Evolutionary conservation across 768 basidiomycete species (phyloP).

Genomic region (Hydnomerulius pinastri): DNA sequence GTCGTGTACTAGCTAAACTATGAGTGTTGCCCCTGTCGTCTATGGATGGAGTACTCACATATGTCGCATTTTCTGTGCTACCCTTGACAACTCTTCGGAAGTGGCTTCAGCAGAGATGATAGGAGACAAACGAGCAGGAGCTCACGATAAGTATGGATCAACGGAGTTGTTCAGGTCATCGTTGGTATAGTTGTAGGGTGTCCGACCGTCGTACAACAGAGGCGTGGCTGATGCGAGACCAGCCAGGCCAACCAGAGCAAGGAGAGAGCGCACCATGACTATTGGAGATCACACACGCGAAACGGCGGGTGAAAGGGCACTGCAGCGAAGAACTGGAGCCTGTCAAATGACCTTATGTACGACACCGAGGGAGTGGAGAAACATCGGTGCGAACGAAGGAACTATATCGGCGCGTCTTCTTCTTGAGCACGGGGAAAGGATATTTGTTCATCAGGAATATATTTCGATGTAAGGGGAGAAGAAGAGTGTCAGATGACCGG

Average conservation of each 20-base stretch:
- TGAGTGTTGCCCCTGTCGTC: background rate
- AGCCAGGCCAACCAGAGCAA: background rate
- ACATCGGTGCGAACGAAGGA: background rate
- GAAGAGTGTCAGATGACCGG: too few species aligned
- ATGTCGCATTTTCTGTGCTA: conserved; percentile 42
- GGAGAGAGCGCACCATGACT: background rate
- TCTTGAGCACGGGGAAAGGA: background rate
- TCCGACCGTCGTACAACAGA: conserved; percentile 57
- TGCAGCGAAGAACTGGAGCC: background rate
- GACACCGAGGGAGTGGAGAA: too few species aligned
- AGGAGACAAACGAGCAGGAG: conserved; percentile 2
- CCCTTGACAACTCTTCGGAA: conserved; percentile 56
- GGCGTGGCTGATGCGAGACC: conserved; percentile 25
- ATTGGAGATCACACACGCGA: background rate
- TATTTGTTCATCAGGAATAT: too few species aligned
- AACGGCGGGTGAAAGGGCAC: background rate
- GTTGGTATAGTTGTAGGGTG: conserved; percentile 44
- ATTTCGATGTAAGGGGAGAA: too few species aligned
- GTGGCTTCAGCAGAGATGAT: background rate
- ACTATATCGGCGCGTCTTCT: background rate
- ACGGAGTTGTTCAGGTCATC: conserved; percentile 46
- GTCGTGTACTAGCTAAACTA: conserved; percentile 41
- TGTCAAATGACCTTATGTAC: background rate
- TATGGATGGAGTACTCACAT: conserved; percentile 34
- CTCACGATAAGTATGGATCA: conserved; percentile 59